phyloP scores from a whole-genome alignment of 1,284 basidiomycete genomes.

The Mrakiaceae sp. region DNA sequence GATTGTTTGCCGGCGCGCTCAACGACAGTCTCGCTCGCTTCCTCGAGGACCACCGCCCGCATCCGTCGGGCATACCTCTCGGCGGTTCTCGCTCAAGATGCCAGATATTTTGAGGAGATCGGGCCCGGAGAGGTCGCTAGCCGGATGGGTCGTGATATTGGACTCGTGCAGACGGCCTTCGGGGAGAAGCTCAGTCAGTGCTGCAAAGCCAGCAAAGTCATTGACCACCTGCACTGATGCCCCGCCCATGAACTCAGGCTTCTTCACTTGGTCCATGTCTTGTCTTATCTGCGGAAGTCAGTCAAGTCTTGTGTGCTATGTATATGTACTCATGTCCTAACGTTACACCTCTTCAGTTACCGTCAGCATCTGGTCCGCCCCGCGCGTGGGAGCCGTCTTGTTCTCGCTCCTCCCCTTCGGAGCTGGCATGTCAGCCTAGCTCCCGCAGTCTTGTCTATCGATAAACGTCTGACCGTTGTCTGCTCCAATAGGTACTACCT shows the following conservation, averaged over 20 bases:
- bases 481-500: slow-evolving; percentile 22
- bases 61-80: slow-evolving; percentile 34
- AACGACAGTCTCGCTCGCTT: slow-evolving; percentile 2
- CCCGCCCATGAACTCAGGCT: slow-evolving; percentile 17
- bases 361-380: slow-evolving; percentile 32
- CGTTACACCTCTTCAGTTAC: slow-evolving; percentile 20
- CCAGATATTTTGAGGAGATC: slow-evolving; percentile 34
- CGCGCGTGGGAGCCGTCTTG: slow-evolving; percentile 35
- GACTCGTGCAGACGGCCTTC: slow-evolving; percentile 30
- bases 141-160: slow-evolving; percentile 34
- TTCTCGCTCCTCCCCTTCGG: slow-evolving; percentile 33
- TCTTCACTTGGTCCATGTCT: slow-evolving; percentile 12
- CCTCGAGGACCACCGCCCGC: slow-evolving; percentile 13
- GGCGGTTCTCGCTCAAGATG: slow-evolving; percentile 35
- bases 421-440: too few relatives aligned
- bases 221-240: too few relatives aligned
- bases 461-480: slow-evolving; percentile 15
- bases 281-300: neutral
- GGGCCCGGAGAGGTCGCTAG: slow-evolving; percentile 37
- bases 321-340: too few relatives aligned
- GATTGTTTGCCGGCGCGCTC: too few relatives aligned
- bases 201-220: too few relatives aligned
- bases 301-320: too few relatives aligned
- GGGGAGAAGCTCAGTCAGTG: slow-evolving; percentile 31
- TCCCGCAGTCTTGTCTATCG: too few relatives aligned